Evolutionary conservation across 164 flowering plant species (phyloP), one percentile per base, ranked within the genome.

Genomic region (Tinospora cordifolia): DNA sequence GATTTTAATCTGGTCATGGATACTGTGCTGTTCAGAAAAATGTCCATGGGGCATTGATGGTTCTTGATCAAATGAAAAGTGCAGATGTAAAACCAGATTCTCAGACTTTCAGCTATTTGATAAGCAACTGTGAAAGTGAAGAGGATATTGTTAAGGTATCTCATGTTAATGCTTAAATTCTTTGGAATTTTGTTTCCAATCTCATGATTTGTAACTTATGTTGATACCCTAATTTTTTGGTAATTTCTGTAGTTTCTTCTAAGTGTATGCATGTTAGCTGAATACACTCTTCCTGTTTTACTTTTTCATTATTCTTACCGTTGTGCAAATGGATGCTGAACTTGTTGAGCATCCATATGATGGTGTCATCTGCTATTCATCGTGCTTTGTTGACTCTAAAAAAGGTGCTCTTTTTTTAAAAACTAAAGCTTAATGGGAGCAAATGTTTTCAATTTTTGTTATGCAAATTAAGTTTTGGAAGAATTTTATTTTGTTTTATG

Each of bases 71-170:
- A 83, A 93, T 93, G 98, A 80, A 85, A 76, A 63, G 6, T 54
- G 94, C 83, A 66, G 80, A 78, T 75, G 86, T 91, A 40, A 81
- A 87, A 74, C 97, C 96, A 24, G 90, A 93, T 81, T 79, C 87
- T 72, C 78, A 75, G 70, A 93, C 98, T 40, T 93, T 77, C 85
- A 79, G 91, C 83, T 82, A 81, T 79, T 79, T 91, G 59, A 83
- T 93, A 24, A 49, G 68, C 40, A 85, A 86, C 59, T 80, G 84
- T 74, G 74, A 70, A 46, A 24, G 72, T 68, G 94, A 86, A 79
- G 81, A 88, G 44, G 88, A 88, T 74, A 86, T 93, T 62, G 57
- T 40, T n/a, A 87, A 88, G 98, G 98, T 93, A 80, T n/a, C 25
- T 54, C 67, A 19, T 71, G 24, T 21, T 54, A 54, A 54, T 54